phyloP scores from a whole-genome alignment of 2,329 filamentous ascomycete genomes.

The Albophoma yamanashiensis region DNA sequence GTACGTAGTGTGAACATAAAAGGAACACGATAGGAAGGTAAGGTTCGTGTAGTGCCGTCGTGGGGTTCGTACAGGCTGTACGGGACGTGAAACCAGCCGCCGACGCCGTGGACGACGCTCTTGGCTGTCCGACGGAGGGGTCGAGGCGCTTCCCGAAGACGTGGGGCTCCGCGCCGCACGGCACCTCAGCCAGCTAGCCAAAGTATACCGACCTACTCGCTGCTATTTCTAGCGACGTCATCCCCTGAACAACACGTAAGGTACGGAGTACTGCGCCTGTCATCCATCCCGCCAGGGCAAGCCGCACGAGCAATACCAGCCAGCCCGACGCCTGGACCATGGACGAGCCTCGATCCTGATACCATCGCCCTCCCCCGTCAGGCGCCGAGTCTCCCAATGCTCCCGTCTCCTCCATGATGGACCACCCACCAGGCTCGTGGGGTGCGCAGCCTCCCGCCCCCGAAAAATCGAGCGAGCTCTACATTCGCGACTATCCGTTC shows the following conservation, averaged over 20 bases:
- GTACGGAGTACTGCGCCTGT: neutral
- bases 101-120: neutral
- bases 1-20: no score
- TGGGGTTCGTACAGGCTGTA: neutral
- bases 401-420: conserved; percentile 25
- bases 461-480: conserved; percentile 61
- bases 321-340: conserved; percentile 2
- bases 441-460: conserved; percentile 35
- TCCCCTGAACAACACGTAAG: no score
- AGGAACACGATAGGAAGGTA: no score
- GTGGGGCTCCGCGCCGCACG: neutral
- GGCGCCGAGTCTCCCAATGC: conserved; percentile 5
- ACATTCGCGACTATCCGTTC: conserved; percentile 77
- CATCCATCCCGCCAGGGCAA: neutral
- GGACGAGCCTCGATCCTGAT: conserved; percentile 8
- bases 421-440: conserved; percentile 33
- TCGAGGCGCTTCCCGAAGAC: neutral
- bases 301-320: neutral
- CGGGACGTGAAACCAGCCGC: neutral
- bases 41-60: neutral
- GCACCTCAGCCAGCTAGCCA: neutral
- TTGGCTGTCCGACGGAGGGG: neutral
- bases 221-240: no score
- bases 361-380: conserved; percentile 1
- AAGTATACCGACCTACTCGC: no score